These are phyloP conservation scores for Candida loeiensis DNA, from an alignment of 805 yeast species.

Conservation along the genomic window DNA sequence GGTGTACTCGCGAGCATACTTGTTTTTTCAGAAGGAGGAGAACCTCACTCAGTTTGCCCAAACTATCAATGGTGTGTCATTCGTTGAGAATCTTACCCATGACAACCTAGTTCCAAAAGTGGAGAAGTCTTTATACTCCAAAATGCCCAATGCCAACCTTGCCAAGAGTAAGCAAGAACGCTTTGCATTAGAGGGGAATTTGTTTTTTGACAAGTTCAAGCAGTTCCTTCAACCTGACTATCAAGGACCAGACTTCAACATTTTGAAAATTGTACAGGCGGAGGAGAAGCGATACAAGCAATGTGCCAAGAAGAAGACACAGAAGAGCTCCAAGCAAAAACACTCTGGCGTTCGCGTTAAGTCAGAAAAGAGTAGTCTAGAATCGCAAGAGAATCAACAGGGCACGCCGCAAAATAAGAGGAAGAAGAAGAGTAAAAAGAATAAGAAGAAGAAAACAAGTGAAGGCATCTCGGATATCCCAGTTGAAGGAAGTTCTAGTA, in stretches of 20 bases:
- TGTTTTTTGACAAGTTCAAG: constrained; percentile 17
- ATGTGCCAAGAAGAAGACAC: constrained; percentile 13
- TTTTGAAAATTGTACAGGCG: constrained; percentile 5
- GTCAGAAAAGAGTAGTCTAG: too few species aligned
- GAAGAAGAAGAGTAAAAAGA: too few species aligned
- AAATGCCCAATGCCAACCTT: constrained; percentile 20
- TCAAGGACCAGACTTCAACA: neutral
- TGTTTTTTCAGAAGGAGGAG: constrained; percentile 12
- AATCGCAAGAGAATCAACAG: too few species aligned
- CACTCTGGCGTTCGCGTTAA: too few species aligned
- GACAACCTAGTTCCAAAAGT: constrained; percentile 33
- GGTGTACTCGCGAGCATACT: constrained; percentile 16
- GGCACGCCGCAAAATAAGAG: too few species aligned
- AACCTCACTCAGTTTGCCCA: constrained; percentile 11
- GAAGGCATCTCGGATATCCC: too few species aligned
- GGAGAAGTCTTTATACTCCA: constrained; percentile 29
- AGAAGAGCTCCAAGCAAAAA: constrained; percentile 6
- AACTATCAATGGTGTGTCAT: constrained; percentile 17
- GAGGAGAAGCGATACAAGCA: constrained; percentile 5
- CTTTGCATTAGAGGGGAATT: constrained; percentile 14
- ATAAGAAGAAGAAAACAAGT: too few species aligned
- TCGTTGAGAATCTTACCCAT: constrained; percentile 21
- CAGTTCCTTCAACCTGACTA: constrained; percentile 13
- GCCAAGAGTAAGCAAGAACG: neutral
- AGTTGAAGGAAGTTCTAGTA: too few species aligned